A percentile compares a stretch with the other conserved stretches of the same genome.
These are phyloP conservation scores for Trichophaea hybrida DNA, from an alignment of 2,329 filamentous ascomycete species.

Conservation along the genomic window DNA sequence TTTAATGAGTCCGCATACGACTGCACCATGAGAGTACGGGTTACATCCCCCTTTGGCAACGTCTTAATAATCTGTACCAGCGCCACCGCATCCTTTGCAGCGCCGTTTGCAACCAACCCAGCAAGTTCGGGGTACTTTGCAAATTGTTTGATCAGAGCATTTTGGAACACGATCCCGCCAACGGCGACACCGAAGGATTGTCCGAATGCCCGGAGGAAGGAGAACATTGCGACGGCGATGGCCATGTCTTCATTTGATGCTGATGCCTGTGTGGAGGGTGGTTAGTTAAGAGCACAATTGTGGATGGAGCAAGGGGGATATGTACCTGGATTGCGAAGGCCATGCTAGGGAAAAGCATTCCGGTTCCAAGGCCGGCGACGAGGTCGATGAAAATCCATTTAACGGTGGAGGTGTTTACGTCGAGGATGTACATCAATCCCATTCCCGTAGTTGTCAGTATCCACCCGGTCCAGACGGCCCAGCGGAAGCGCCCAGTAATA, in stretches of 20 bases:
- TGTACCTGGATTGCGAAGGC: conserved; percentile 38
- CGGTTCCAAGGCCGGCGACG: conserved; percentile 46
- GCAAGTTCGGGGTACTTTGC: conserved; percentile 35
- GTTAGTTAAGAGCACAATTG: not conserved
- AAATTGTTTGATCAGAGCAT: conserved; percentile 43
- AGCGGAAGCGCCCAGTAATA: conserved; percentile 45
- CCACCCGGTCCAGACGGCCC: conserved; percentile 50
- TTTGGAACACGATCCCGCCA: conserved; percentile 56
- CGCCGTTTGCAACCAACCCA: conserved; percentile 35
- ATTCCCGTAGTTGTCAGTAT: conserved; percentile 40
- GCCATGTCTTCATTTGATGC: conserved; percentile 43
- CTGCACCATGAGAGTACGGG: conserved; percentile 36
- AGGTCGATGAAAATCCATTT: conserved; percentile 49
- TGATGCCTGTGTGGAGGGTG: conserved; percentile 40
- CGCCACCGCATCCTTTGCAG: conserved; percentile 44
- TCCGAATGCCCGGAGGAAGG: conserved; percentile 51
- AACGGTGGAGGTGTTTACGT: conserved; percentile 37
- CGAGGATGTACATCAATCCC: conserved; percentile 41
- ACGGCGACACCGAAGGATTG: conserved; percentile 52
- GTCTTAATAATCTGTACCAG: conserved; percentile 45
- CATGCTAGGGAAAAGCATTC: conserved; percentile 51
- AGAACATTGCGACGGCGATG: conserved; percentile 49
- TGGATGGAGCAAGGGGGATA: not conserved
- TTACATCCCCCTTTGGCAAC: conserved; percentile 34
- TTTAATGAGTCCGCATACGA: conserved; percentile 42